phyloP scores from a whole-genome alignment of 139 green algal genomes.

The Chlamydomonas incerta region DNA sequence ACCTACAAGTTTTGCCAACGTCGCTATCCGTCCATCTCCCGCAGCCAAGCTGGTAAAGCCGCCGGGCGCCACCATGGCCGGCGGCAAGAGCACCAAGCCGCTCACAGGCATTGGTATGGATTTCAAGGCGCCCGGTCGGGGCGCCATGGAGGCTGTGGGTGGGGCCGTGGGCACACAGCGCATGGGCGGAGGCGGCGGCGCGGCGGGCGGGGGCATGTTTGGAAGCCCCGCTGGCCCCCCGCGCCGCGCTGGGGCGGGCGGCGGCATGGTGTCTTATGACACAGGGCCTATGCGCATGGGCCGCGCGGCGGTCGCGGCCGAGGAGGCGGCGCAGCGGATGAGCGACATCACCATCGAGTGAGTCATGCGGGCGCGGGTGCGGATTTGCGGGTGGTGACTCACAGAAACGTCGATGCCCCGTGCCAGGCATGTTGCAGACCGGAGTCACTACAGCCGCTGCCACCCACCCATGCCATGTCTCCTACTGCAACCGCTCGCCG shows the following conservation, averaged over 20 bases:
- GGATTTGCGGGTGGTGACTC: too few species aligned
- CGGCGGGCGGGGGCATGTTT: background rate
- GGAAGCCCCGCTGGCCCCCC: background rate
- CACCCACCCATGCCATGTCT: too few species aligned
- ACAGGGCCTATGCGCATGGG: conserved; percentile 14
- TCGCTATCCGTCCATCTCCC: background rate
- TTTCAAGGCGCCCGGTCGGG: conserved; percentile 16
- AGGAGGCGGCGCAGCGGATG: background rate
- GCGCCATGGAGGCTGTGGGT: conserved; percentile 3
- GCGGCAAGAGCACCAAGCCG: conserved; percentile 21
- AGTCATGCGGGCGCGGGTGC: too few species aligned
- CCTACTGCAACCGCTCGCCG: too few species aligned
- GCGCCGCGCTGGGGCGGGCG: background rate
- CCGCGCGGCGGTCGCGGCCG: background rate
- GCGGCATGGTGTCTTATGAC: conserved; percentile 9
- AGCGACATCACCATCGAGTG: background rate
- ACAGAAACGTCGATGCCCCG: too few species aligned
- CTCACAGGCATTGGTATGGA: conserved; percentile 32
- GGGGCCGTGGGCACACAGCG: background rate
- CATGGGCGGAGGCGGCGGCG: background rate
- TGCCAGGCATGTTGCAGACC: too few species aligned
- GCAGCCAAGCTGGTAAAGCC: conserved; percentile 23
- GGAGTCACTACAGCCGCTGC: too few species aligned
- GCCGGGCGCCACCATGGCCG: background rate
- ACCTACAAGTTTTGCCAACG: too few species aligned